Conservation (phyloP, 2,329 filamentous ascomycete genomes). For the Calonectria hongkongensis region DNA sequence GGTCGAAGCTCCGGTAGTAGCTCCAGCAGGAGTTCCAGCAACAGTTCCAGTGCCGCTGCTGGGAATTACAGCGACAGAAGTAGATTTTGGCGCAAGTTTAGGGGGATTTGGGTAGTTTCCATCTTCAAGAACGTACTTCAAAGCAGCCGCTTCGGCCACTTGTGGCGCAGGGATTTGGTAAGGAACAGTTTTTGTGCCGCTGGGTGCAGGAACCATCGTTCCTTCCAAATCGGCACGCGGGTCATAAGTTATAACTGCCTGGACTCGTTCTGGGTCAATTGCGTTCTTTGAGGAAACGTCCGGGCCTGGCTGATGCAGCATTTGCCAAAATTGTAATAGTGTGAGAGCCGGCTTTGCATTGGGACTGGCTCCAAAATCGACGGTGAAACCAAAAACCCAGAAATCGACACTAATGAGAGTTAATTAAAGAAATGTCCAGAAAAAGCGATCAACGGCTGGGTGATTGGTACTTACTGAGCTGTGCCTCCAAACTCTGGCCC, state of each 20-base stretch:
- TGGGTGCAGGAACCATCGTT: background rate
- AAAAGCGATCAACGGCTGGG: background rate
- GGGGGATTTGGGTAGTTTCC: background rate
- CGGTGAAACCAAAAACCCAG: background rate
- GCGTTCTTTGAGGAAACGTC: background rate
- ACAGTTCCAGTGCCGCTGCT: background rate
- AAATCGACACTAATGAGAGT: background rate
- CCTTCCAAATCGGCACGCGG: conserved; percentile 7
- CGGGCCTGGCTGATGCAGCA: background rate
- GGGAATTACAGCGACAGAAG: background rate
- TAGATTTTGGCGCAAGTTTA: background rate
- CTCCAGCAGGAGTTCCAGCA: background rate
- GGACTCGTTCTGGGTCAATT: background rate
- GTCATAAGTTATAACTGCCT: background rate
- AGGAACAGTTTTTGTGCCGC: background rate
- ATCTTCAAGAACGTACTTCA: conserved; percentile 5
- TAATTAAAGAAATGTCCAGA: background rate
- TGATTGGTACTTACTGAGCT: conserved; percentile 1
- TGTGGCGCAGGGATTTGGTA: background rate
- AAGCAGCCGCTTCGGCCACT: background rate
- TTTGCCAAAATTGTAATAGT: conserved; percentile 3
- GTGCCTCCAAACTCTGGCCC: conserved; percentile 7
- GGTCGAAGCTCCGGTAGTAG: too few species aligned
- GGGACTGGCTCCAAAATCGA: background rate
- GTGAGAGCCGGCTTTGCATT: background rate